Base-by-base conservation (phyloP, 768 basidiomycete genomes). In the Mycena metata region DNA sequence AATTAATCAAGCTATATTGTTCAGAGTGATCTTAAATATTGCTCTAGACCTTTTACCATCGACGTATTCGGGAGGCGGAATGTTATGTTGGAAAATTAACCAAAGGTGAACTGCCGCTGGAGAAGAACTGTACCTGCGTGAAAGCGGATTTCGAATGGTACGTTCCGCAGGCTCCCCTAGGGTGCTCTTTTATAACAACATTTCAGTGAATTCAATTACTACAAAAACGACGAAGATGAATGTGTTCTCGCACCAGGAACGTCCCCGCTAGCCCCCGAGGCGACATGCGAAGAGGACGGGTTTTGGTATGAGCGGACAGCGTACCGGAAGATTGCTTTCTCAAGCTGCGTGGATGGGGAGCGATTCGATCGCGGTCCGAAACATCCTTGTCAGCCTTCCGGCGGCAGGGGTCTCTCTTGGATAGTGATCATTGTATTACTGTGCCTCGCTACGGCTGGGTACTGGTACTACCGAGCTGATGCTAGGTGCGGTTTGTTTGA, bases 141-240 rank as follows among this genome's bases (percentile, higher is more conserved):
- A 71, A 78, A 13, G 83, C 85, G 0, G 98, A 99, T 80, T 99
- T 99, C 76, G 98, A 99, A 82, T 99, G 98, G 96, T 96, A 15
- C 2, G 11, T 39, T 39, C 15, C 15, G 15, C 60, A 46, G 52
- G 49, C 1, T 41, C 45, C 17, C 55, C 24, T 24, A 19, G 13
- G 19, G 10, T 33, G 6, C 16, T 51, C n/a, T 3, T 55, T 63
- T 16, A 64, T 57, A 43, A 69, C 17, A 45, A 2, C 42, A 9
- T 47, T 60, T 0, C 72, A 98, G 97, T 75, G 97, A 99, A 83
- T 99, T 96, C 84, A 99, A 99, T 79, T 83, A 96, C 74, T 83
- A 86, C 64, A 91, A 90, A 64, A 84, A 98, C 66, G 79, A 75
- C 0, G 81, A 83, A 10, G 93, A 89, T 61, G 83, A 91, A 33